Evolutionary conservation across 352 stramenopile genomes (phyloP).

Genomic region (Phytopythium helicoides): DNA sequence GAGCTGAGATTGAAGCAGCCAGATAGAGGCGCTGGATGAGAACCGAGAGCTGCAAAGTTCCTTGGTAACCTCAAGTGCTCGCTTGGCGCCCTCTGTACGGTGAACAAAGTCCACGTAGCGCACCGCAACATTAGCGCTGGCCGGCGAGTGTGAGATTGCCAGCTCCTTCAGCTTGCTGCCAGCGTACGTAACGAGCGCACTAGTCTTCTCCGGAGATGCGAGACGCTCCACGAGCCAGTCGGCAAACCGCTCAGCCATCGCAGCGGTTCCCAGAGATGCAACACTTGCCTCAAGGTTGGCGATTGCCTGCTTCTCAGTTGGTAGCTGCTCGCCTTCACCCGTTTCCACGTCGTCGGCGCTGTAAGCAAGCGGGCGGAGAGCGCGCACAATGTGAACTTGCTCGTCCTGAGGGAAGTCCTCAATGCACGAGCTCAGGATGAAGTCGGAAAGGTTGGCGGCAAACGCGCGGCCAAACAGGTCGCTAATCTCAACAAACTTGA

Average conservation of each 20-base stretch:
- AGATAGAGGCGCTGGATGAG: slow-evolving; percentile 40
- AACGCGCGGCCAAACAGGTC: slow-evolving; percentile 67
- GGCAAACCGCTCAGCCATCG: slow-evolving; percentile 63
- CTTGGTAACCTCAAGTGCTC: slow-evolving; percentile 38
- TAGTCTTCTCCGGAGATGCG: slow-evolving; percentile 32
- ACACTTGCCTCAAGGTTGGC: slow-evolving; percentile 64
- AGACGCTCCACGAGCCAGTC: slow-evolving; percentile 64
- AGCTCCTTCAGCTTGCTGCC: slow-evolving; percentile 54
- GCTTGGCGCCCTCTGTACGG: slow-evolving; percentile 51
- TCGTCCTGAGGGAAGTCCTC: slow-evolving; percentile 57
- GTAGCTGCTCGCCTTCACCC: slow-evolving; percentile 24
- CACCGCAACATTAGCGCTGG: slow-evolving; percentile 27
- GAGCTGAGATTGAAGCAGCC: slow-evolving; percentile 73
- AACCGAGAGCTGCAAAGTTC: slow-evolving; percentile 38
- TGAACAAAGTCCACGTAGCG: slow-evolving; percentile 75
- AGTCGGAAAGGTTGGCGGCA: slow-evolving; percentile 61
- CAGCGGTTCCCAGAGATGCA: slow-evolving; percentile 29
- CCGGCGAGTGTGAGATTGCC: slow-evolving; percentile 18
- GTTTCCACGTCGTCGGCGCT: slow-evolving; percentile 11
- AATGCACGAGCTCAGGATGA: slow-evolving; percentile 62
- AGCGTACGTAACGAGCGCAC: slow-evolving; percentile 54
- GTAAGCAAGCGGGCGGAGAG: slow-evolving; percentile 44
- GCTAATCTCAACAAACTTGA: slow-evolving; percentile 74
- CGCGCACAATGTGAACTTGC: slow-evolving; percentile 48
- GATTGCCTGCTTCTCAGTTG: slow-evolving; percentile 48